Conservation (phyloP, 768 basidiomycete genomes). For the Leccinum olivaceopallidum region DNA sequence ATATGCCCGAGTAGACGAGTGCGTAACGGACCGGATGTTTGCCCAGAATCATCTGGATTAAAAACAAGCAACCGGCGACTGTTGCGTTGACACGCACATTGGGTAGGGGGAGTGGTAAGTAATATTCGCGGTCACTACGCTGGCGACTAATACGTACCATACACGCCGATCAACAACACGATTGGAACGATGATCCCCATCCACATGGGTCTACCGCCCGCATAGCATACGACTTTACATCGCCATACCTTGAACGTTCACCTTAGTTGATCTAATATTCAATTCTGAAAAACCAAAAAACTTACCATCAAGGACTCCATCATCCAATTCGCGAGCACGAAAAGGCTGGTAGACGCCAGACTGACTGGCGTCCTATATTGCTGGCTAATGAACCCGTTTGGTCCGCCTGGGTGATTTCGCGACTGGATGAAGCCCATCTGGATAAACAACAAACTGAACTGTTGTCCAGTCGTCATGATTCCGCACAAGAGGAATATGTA, state of each 20-base stretch:
- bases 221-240: slow-evolving; percentile 19
- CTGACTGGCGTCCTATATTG: not conserved
- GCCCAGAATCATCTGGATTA: not conserved
- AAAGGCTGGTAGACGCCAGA: slow-evolving; percentile 10
- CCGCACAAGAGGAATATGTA: slow-evolving; percentile 17
- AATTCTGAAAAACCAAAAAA: not conserved
- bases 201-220: slow-evolving; percentile 12
- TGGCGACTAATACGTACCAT: slow-evolving; percentile 7
- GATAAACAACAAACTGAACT: slow-evolving; percentile 13
- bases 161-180: slow-evolving; percentile 10
- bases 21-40: not conserved
- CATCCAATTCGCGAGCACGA: slow-evolving; percentile 24
- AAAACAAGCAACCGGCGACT: slow-evolving; percentile 11
- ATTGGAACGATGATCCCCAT: slow-evolving; percentile 10
- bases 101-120: not conserved
- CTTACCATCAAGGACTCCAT: slow-evolving; percentile 24
- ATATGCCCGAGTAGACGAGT: slow-evolving; percentile 12
- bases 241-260: slow-evolving; percentile 23
- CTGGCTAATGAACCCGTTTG: slow-evolving; percentile 6
- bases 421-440: slow-evolving; percentile 17
- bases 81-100: not conserved
- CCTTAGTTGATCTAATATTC: not conserved
- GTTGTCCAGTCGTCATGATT: slow-evolving; percentile 19
- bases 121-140: not conserved
- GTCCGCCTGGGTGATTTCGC: slow-evolving; percentile 18